phyloP scores from a whole-genome alignment of 768 basidiomycete genomes.

The Termitomyces sp. region DNA sequence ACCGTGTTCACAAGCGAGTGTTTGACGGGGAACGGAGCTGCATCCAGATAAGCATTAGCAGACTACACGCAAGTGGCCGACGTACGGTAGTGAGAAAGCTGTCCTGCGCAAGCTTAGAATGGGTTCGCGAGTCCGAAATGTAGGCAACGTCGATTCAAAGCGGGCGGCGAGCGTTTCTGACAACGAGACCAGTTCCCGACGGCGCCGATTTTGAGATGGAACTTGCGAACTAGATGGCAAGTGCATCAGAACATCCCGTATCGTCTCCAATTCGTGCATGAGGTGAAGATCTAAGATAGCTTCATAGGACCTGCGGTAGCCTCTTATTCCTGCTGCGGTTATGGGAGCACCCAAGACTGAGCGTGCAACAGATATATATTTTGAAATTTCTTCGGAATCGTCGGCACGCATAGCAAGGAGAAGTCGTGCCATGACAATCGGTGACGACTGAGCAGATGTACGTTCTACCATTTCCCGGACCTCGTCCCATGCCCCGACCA shows the following conservation, averaged over 20 bases:
- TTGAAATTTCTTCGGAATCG: slow-evolving; percentile 36
- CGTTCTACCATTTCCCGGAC: slow-evolving; percentile 57
- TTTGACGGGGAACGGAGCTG: slow-evolving; percentile 28
- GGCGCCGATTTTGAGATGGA: slow-evolving; percentile 24
- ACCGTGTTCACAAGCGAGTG: slow-evolving; percentile 59
- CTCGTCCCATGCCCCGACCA: slow-evolving; percentile 89
- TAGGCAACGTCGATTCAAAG: slow-evolving; percentile 74
- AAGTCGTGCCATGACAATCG: slow-evolving; percentile 71
- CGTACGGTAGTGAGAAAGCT: slow-evolving; percentile 70
- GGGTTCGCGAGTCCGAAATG: slow-evolving; percentile 84
- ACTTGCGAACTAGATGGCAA: slow-evolving; percentile 34
- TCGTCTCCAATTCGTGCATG: slow-evolving; percentile 78
- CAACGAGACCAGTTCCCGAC: slow-evolving; percentile 33
- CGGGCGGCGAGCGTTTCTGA: slow-evolving; percentile 53
- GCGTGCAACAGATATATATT: slow-evolving; percentile 60
- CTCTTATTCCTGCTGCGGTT: slow-evolving; percentile 69
- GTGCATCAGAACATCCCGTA: slow-evolving; percentile 37
- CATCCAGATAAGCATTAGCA: slow-evolving; percentile 2
- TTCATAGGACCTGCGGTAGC: slow-evolving; percentile 85
- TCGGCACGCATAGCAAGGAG: slow-evolving; percentile 72
- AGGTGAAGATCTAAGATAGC: slow-evolving; percentile 81
- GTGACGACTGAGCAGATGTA: slow-evolving; percentile 45
- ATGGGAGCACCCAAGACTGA: slow-evolving; percentile 73
- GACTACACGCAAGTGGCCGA: slow-evolving; percentile 2
- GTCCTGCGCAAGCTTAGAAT: slow-evolving; percentile 86